Evolutionary conservation across 768 basidiomycete genomes (phyloP), one percentile per base, ranked within the genome.

Genomic region (Boletus huronensis): DNA sequence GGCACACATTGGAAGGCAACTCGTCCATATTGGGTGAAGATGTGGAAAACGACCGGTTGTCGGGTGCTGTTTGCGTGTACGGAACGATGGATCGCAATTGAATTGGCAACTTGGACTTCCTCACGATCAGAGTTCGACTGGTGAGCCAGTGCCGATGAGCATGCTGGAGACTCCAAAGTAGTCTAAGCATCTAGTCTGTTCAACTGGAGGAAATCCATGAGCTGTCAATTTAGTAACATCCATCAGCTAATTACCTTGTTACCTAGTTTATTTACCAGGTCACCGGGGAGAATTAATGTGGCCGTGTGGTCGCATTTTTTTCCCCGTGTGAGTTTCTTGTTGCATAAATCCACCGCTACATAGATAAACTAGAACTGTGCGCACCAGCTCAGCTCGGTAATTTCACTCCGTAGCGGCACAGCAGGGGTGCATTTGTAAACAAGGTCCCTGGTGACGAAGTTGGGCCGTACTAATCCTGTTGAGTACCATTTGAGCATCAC

Each of bases 181-280:
- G 36, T 51, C 39, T 31, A 23, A 57, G 19, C 61, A 62, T 64
- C 21, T 11, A 26, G 58, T 5, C 9, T 34, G 34, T 36, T 28
- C 32, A 21, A 57, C 23, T 44, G 23, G 36, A 46, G n/a, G 21
- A 26, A 40, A 52, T 28, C 10, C 31, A 14, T n/a, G 23, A 16
- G 16, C 4, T n/a, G 32, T 25, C 14, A 32, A 50, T 32, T 48
- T 28, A 10, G n/a, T 32, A 38, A 31, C 6, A 48, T n/a, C n/a
- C n/a, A n/a, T n/a, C n/a, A n/a, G n/a, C n/a, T n/a, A n/a, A n/a
- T n/a, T n/a, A n/a, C n/a, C n/a, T n/a, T n/a, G n/a, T n/a, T n/a
- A n/a, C n/a, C n/a, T n/a, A n/a, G n/a, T n/a, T n/a, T n/a, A n/a
- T n/a, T n/a, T n/a, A n/a, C n/a, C n/a, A n/a, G n/a, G n/a, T n/a